Percentiles rank a stretch among this genome's conserved stretches.
Conservation (phyloP, 2,329 filamentous ascomycete species). For the Aspergillus glaucus region DNA sequence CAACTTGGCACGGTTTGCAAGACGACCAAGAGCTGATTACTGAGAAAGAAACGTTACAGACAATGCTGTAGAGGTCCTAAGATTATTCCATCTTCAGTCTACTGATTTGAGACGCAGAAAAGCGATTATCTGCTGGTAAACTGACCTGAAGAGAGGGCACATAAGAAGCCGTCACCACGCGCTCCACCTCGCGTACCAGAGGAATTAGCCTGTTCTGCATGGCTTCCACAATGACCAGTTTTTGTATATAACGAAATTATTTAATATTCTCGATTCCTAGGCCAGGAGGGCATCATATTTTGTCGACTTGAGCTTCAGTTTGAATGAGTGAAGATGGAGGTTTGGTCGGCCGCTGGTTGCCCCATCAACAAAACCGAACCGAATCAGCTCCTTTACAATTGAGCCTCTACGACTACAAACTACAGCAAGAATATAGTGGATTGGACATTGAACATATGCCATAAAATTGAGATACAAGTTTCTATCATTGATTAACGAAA, state of each 20-base stretch:
- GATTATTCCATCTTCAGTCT: neutral
- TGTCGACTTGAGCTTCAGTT: neutral
- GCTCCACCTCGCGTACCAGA: conserved; percentile 40
- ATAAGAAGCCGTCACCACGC: conserved; percentile 44
- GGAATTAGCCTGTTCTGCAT: conserved; percentile 20
- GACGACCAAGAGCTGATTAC: conserved; percentile 43
- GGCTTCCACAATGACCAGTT: neutral
- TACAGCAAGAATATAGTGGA: too few species aligned
- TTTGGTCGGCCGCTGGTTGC: conserved; percentile 6
- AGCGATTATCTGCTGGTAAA: conserved; percentile 1
- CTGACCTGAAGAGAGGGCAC: conserved; percentile 46
- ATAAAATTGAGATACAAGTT: neutral
- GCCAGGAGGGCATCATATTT: neutral
- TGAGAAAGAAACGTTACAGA: conserved; percentile 21
- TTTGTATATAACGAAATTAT: neutral
- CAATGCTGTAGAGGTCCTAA: conserved; percentile 26
- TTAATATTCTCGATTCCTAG: neutral
- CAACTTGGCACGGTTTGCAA: conserved; percentile 45
- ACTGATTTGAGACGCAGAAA: neutral
- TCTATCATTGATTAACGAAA: neutral
- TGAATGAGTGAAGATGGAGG: neutral
- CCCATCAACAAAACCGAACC: conserved; percentile 7
- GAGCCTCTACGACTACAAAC: neutral
- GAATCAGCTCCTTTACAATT: neutral
- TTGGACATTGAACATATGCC: too few species aligned